A percentile compares a stretch with the other conserved stretches of the same genome.
phyloP scores from a whole-genome alignment of 2,329 filamentous ascomycete genomes.

The Tolypocladium cylindrosporum region DNA sequence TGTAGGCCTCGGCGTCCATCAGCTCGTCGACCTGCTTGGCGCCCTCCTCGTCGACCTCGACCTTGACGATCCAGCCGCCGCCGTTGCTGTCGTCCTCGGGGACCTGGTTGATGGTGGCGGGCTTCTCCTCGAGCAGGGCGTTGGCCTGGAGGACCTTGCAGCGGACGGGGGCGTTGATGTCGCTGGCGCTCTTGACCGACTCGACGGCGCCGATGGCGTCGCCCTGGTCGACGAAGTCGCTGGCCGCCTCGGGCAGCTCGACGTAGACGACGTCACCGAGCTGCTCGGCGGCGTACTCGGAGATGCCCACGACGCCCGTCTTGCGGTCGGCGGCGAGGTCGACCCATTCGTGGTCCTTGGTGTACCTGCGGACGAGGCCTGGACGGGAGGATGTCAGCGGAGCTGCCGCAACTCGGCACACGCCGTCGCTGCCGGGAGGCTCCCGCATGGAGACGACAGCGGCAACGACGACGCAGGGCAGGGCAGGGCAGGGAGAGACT shows the following conservation, averaged over 20 bases:
- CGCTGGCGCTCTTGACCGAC: slow-evolving; percentile 96
- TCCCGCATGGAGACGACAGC: neutral
- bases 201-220: slow-evolving; percentile 91
- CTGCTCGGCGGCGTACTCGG: slow-evolving; percentile 79
- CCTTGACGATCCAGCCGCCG: slow-evolving; percentile 88
- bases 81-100: slow-evolving; percentile 67
- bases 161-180: slow-evolving; percentile 82
- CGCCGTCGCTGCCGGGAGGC: no score
- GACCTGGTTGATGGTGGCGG: slow-evolving; percentile 77
- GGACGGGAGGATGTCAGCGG: neutral
- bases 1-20: slow-evolving; percentile 72
- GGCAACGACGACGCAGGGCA: neutral
- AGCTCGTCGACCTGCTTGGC: slow-evolving; percentile 61
- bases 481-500: neutral
- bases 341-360: slow-evolving; percentile 97
- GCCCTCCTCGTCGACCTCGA: slow-evolving; percentile 60
- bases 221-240: slow-evolving; percentile 59
- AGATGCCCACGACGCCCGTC: slow-evolving; percentile 76
- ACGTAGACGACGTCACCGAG: slow-evolving; percentile 97
- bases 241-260: slow-evolving; percentile 66
- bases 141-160: slow-evolving; percentile 73
- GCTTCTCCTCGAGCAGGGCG: slow-evolving; percentile 68
- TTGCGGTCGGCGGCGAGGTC: slow-evolving; percentile 76
- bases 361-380: slow-evolving; percentile 74
- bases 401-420: neutral